phyloP scores from a whole-genome alignment of 2,329 filamentous ascomycete species.

The Botrytis sinoallii region DNA sequence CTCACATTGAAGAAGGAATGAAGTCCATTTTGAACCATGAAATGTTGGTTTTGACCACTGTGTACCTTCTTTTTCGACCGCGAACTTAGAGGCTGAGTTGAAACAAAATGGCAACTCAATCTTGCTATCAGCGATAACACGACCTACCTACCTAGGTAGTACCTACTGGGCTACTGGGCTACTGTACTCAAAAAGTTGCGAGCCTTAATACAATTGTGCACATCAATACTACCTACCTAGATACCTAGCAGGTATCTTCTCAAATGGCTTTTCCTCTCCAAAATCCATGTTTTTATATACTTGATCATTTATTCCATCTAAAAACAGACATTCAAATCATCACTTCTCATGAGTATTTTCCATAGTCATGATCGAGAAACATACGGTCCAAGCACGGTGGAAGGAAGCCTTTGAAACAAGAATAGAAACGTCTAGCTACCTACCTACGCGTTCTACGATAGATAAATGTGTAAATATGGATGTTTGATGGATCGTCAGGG shows the following conservation, averaged over 20 bases:
- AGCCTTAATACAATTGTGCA: neutral
- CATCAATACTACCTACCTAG: neutral
- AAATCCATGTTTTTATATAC: neutral
- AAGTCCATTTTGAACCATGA: neutral
- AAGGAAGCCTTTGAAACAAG: neutral
- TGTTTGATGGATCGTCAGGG: constrained; percentile 1
- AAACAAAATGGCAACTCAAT: neutral
- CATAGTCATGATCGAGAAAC: neutral
- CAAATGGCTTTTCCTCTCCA: neutral
- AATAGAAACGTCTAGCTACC: neutral
- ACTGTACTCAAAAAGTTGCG: too few species aligned
- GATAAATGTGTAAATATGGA: neutral
- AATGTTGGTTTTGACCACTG: neutral
- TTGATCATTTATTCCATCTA: neutral
- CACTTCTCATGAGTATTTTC: neutral
- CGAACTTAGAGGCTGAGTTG: neutral
- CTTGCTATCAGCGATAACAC: neutral
- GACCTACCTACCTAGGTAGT: too few species aligned
- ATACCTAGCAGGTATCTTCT: neutral
- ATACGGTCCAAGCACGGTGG: neutral
- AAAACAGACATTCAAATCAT: neutral
- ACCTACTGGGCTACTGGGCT: too few species aligned
- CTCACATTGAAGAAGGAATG: neutral
- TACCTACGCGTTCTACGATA: too few species aligned
- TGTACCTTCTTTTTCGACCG: neutral